Conservation (phyloP, 306 rosid genomes). For the Comarum palustre region DNA sequence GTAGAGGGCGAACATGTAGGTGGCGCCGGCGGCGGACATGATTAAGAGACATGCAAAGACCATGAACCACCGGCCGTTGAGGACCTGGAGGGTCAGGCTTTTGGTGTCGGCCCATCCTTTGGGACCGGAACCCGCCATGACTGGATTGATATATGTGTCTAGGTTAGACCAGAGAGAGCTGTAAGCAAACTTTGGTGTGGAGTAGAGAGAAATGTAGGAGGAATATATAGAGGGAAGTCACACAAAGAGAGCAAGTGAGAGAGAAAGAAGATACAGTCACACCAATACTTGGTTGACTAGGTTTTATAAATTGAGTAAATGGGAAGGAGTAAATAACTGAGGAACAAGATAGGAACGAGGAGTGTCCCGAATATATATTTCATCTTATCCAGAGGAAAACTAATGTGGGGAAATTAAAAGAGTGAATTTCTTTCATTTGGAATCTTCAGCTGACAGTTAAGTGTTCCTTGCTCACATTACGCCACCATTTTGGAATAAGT, state of each 20-base stretch:
- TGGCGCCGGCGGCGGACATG: constrained; percentile 77
- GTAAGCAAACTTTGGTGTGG: neutral
- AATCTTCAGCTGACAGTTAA: no score
- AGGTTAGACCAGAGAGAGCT: neutral
- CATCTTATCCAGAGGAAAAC: neutral
- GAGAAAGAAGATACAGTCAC: neutral
- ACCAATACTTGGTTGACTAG: neutral
- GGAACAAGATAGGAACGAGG: neutral
- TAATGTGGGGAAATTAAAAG: neutral
- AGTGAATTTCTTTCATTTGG: neutral
- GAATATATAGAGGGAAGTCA: neutral
- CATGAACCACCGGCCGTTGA: constrained; percentile 74
- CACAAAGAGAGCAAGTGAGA: neutral
- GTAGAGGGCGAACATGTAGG: constrained; percentile 76
- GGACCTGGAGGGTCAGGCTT: constrained; percentile 33
- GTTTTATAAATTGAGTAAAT: neutral
- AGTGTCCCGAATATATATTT: neutral
- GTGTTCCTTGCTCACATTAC: neutral
- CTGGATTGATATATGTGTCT: neutral
- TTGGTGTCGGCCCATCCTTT: constrained; percentile 30
- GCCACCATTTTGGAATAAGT: neutral
- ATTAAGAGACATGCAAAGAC: constrained; percentile 65
- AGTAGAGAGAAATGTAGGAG: neutral
- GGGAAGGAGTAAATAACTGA: neutral
- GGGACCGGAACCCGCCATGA: constrained; percentile 30